phyloP scores from a whole-genome alignment of 371 early-diverging fungal species.

The Mortierella sp. region DNA sequence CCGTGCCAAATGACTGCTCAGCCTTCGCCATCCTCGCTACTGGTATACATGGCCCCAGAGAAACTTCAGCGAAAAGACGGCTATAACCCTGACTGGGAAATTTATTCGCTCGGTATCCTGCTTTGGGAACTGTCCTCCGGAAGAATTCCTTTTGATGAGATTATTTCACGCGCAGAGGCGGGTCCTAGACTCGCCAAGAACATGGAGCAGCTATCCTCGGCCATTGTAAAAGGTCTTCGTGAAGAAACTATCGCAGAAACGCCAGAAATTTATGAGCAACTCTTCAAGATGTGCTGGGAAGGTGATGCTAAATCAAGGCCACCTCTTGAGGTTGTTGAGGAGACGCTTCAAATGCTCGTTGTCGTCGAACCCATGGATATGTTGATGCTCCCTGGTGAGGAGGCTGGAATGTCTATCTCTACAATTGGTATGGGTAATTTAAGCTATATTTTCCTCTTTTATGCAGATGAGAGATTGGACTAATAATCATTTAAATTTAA shows the following conservation, averaged over 20 bases:
- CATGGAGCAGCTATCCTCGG: slow-evolving; percentile 49
- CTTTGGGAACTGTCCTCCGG: slow-evolving; percentile 55
- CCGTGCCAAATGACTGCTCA: slow-evolving; percentile 55
- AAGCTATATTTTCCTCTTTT: neutral
- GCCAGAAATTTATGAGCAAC: slow-evolving; percentile 55
- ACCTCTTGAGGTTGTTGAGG: slow-evolving; percentile 53
- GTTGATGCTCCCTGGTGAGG: slow-evolving; percentile 54
- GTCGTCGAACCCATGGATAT: slow-evolving; percentile 57
- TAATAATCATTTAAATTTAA: neutral
- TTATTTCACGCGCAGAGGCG: slow-evolving; percentile 47
- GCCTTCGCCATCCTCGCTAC: slow-evolving; percentile 21
- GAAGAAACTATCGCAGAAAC: slow-evolving; percentile 48
- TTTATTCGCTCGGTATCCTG: slow-evolving; percentile 48
- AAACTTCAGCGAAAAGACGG: slow-evolving; percentile 18
- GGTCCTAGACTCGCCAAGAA: slow-evolving; percentile 49
- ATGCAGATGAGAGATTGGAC: no score
- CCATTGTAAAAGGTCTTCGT: slow-evolving; percentile 52
- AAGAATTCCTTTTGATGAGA: slow-evolving; percentile 50
- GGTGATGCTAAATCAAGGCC: slow-evolving; percentile 39
- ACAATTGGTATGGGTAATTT: slow-evolving; percentile 37
- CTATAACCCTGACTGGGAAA: slow-evolving; percentile 46
- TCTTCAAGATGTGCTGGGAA: slow-evolving; percentile 58
- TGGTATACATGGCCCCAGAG: slow-evolving; percentile 53
- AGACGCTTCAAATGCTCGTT: slow-evolving; percentile 53
- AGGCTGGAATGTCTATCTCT: slow-evolving; percentile 41